Conservation (phyloP, 257 asterid species). For the Primulina tabacum region DNA sequence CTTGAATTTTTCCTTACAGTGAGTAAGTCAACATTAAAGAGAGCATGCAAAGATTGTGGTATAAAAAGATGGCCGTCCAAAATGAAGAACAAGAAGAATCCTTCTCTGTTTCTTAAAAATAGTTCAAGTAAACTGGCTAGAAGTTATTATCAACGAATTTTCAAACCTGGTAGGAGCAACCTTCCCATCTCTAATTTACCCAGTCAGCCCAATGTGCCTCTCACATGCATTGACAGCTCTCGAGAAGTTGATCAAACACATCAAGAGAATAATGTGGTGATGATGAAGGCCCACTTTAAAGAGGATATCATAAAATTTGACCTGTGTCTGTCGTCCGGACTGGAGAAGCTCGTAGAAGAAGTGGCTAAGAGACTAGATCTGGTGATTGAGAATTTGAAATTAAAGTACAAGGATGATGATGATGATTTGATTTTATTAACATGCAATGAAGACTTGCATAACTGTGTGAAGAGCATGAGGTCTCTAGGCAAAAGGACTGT, state of each 20-base stretch:
- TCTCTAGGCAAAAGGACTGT: too few relatives aligned
- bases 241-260: not conserved
- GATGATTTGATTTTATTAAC: too few relatives aligned
- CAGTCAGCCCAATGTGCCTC: not conserved
- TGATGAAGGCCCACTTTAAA: conserved; percentile 18
- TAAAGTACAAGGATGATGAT: too few relatives aligned
- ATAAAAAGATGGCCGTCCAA: conserved; percentile 31
- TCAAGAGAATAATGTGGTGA: conserved; percentile 1
- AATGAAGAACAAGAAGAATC: conserved; percentile 4
- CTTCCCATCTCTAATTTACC: not conserved
- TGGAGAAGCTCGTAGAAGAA: conserved; percentile 17
- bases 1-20: conserved; percentile 8
- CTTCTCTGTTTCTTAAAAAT: not conserved
- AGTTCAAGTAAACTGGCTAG: too few relatives aligned
- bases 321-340: conserved; percentile 15
- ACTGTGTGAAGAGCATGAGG: too few relatives aligned
- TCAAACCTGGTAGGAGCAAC: too few relatives aligned
- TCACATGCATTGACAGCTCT: too few relatives aligned
- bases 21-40: conserved; percentile 29
- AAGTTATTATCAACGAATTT: too few relatives aligned
- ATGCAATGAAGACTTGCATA: too few relatives aligned
- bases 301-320: conserved; percentile 18
- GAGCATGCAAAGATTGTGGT: conserved; percentile 21
- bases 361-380: conserved; percentile 8
- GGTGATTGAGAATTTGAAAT: too few relatives aligned